Percentiles rank a stretch among this genome's conserved stretches.
Conservation (phyloP, 371 early-diverging fungal genomes). For the Mortierella sp. region DNA sequence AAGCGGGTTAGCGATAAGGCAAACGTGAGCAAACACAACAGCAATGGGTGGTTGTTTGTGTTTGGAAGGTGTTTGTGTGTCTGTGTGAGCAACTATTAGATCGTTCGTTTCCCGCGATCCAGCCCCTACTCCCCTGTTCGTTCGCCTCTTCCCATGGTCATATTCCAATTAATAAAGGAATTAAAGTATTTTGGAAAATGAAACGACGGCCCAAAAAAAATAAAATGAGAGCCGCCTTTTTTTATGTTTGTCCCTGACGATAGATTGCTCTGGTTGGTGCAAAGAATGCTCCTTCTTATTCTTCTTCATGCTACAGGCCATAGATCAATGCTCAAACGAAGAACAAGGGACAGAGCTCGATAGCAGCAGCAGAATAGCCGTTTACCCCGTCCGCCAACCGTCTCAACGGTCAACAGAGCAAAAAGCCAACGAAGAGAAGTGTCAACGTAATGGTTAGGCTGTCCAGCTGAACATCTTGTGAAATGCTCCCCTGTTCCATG, state of each 20-base stretch:
- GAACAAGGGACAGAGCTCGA: neutral
- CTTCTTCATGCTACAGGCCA: neutral
- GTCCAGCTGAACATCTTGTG: neutral
- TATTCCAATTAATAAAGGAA: neutral
- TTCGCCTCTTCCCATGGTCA: neutral
- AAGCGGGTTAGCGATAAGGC: neutral
- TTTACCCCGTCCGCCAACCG: neutral
- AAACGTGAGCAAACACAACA: neutral
- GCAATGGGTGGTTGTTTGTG: neutral
- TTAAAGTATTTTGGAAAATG: constrained; percentile 10
- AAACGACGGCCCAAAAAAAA: neutral
- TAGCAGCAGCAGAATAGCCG: constrained; percentile 8
- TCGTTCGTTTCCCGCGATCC: neutral
- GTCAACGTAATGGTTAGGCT: neutral
- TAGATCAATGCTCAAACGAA: neutral
- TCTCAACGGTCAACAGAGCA: constrained; percentile 6
- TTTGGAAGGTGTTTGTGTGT: neutral
- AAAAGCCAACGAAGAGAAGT: neutral
- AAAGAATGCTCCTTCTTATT: neutral
- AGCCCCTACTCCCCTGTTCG: neutral
- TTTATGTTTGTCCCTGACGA: constrained; percentile 1
- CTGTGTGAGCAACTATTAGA: neutral
- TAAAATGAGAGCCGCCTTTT: constrained; percentile 9
- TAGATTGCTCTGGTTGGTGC: constrained; percentile 8
- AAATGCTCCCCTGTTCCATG: neutral